Percentiles rank a stretch among this genome's conserved stretches.
phyloP scores from a whole-genome alignment of 352 stramenopile species.

The Detonula confervacea region DNA sequence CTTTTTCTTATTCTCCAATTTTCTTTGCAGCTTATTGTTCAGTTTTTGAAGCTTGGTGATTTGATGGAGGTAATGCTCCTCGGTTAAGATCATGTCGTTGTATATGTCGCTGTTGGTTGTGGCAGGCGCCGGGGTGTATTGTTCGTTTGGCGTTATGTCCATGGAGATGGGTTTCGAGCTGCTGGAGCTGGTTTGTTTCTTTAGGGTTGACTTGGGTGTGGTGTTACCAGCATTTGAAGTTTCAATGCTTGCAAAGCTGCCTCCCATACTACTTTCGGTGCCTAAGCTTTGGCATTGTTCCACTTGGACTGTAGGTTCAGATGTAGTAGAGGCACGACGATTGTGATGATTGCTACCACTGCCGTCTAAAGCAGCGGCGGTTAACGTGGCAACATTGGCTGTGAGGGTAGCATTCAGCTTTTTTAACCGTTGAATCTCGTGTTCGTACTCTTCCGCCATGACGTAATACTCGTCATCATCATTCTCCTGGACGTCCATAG shows the following conservation, averaged over 20 bases:
- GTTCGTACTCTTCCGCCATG: slow-evolving; percentile 36
- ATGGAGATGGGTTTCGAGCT: neutral
- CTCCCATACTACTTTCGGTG: too few relatives aligned
- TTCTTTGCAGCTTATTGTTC: slow-evolving; percentile 20
- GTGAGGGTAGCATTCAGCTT: slow-evolving; percentile 45
- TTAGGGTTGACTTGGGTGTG: too few relatives aligned
- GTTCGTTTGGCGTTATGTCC: slow-evolving; percentile 11
- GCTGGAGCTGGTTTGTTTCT: neutral
- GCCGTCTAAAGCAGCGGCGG: slow-evolving; percentile 6
- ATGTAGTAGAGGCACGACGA: too few relatives aligned
- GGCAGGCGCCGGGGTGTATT: slow-evolving; percentile 9
- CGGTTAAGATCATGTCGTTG: slow-evolving; percentile 23
- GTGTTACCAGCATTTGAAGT: too few relatives aligned
- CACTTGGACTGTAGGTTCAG: too few relatives aligned
- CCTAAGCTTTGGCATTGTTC: neutral
- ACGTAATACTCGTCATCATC: neutral
- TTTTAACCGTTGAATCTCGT: slow-evolving; percentile 36
- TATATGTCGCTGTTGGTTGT: slow-evolving; percentile 12
- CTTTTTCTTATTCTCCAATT: slow-evolving; percentile 29
- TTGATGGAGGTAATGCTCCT: slow-evolving; percentile 30
- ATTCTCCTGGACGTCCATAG: neutral
- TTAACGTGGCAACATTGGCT: slow-evolving; percentile 33
- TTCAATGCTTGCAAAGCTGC: too few relatives aligned
- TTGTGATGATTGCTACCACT: neutral
- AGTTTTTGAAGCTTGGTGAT: slow-evolving; percentile 40